Conservation (phyloP, 148 eudicot genomes). For the Vaccinium myrtillus region DNA sequence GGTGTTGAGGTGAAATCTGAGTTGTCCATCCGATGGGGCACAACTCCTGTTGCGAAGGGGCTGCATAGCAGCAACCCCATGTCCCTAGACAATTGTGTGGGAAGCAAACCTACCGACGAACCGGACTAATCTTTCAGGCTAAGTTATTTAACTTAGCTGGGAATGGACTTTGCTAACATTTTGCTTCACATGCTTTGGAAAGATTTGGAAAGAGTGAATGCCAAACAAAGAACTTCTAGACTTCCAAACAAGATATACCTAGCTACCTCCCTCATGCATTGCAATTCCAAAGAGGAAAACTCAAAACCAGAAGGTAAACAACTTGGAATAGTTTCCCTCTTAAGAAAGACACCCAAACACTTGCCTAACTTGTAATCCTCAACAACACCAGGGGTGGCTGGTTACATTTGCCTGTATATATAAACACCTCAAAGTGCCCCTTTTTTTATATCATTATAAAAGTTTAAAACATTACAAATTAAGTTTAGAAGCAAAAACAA, state of each 20-base stretch:
- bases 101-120: too few relatives aligned
- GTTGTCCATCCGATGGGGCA: too few relatives aligned
- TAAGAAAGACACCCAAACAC: not conserved
- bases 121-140: too few relatives aligned
- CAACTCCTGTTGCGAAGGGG: too few relatives aligned
- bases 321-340: not conserved
- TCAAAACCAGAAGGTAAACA: not conserved
- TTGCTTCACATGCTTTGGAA: not conserved
- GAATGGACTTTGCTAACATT: not conserved
- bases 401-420: not conserved
- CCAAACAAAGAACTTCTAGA: not conserved
- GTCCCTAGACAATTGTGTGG: too few relatives aligned
- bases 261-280: not conserved
- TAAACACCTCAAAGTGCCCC: not conserved
- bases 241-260: not conserved
- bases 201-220: not conserved
- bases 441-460: not conserved
- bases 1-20: too few relatives aligned
- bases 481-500: not conserved
- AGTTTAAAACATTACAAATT: not conserved
- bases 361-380: slow-evolving; percentile 1
- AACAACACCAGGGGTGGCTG: not conserved
- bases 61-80: too few relatives aligned
- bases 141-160: not conserved
- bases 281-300: not conserved